Conservation (phyloP, 257 asterid genomes). For the Scutellaria minor region DNA sequence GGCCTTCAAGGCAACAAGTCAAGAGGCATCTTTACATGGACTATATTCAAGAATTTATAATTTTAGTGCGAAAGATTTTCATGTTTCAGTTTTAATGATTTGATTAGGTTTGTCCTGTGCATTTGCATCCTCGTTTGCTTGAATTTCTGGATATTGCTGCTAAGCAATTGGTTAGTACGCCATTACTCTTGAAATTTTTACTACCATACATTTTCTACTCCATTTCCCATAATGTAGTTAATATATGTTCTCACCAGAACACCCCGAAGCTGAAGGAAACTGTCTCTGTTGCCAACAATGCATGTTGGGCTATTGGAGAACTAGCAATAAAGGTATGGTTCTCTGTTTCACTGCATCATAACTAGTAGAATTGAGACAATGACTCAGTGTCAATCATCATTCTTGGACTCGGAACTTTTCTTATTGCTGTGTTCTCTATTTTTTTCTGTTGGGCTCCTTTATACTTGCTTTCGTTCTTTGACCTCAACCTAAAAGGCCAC, state of each 20-base stretch:
- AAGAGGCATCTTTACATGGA: background rate
- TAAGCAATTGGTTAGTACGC: conserved; percentile 82
- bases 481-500: background rate
- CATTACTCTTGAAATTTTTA: conserved; percentile 17
- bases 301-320: conserved; percentile 99
- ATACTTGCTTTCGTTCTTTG: conserved; percentile 10
- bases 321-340: conserved; percentile 54
- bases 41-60: background rate
- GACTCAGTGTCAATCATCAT: conserved; percentile 11
- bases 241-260: conserved; percentile 53
- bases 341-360: conserved; percentile 4
- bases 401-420: conserved; percentile 8
- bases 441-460: conserved; percentile 1
- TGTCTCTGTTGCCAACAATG: conserved; percentile 95
- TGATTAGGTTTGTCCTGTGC: conserved; percentile 55
- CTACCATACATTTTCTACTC: conserved; percentile 8
- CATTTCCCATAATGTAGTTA: conserved; percentile 25
- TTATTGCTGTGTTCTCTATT: background rate
- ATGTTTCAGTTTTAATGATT: conserved; percentile 19
- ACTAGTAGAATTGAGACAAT: background rate
- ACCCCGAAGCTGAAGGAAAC: conserved; percentile 84
- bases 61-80: background rate
- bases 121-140: conserved; percentile 64
- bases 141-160: conserved; percentile 90
- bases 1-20: background rate